Evolutionary conservation across 1,139 yeast genomes (phyloP), one percentile per base, ranked within the genome.

Genomic region (Taphrina wiesneri): DNA sequence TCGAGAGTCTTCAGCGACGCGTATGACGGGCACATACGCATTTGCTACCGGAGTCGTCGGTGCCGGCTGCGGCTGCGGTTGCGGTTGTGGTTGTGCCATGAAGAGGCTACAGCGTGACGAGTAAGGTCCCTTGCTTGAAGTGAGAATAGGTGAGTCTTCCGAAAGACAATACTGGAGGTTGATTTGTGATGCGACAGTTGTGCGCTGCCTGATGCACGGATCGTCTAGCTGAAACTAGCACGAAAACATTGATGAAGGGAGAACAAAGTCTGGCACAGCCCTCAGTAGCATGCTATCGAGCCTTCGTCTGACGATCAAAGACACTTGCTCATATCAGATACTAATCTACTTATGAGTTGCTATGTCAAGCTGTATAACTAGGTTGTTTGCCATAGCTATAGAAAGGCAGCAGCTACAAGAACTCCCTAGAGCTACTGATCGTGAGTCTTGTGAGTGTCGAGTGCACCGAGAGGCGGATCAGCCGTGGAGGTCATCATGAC

Each of bases 11-110:
- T 36, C 49, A 2, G 49, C 13, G 17, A 41, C 39, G 1, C 17
- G 21, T 17, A 52, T 34, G 56, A 34, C 41, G 13, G 56, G 56
- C 28, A 34, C 43, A 32, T 52, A 52, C 15, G 43, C 41, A 21
- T 45, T 45, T 19, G 49, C 49, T 21, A 9, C 43, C 2, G 43
- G 43, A 2, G 36, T 49, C 6, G 36, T 25, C 17, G 54, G 32
- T 15, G 13, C 36, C 2, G 26, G 54, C 19, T 49, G 54, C 7
- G 28, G 52, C 46, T 11, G 36, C 9, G 15, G 36, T 32, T 32
- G 36, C 15, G 36, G 43, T 39, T 39, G 43, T 39, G 43, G 43
- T 39, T 39, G 43, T n/a, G 43, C 43, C 43, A 39, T 39, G 19
- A 32, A 15, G 15, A 15, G 15, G 15, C 5, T 11, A 32, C 15